Evolutionary conservation across 768 basidiomycete genomes (phyloP).

Genomic region (Suillus placidus): DNA sequence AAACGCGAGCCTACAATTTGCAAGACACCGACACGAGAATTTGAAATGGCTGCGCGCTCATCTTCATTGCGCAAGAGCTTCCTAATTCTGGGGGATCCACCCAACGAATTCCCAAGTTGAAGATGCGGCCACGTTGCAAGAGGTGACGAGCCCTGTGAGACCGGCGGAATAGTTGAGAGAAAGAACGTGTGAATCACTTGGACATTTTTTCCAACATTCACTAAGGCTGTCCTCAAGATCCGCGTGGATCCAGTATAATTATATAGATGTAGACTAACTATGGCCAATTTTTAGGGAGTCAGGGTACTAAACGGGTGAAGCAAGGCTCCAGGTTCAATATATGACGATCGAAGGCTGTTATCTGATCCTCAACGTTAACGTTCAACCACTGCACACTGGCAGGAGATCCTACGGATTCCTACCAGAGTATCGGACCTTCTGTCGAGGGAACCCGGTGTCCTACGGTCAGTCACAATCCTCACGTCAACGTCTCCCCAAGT

Average conservation of each 20-base stretch:
- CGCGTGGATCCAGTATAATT: neutral
- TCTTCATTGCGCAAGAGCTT: neutral
- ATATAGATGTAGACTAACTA: neutral
- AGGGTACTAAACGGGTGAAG: neutral
- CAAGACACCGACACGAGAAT: constrained; percentile 1
- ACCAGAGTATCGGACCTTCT: neutral
- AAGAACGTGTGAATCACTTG: constrained; percentile 9
- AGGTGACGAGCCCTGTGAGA: constrained; percentile 25
- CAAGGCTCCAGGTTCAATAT: neutral
- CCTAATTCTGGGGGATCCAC: constrained; percentile 23
- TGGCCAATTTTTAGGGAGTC: neutral
- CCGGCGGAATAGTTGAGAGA: constrained; percentile 22
- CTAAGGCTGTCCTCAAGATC: constrained; percentile 5
- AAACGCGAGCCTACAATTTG: constrained; percentile 1
- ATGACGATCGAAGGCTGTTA: neutral
- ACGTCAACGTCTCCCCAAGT: neutral
- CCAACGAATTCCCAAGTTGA: constrained; percentile 26
- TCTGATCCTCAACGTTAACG: neutral
- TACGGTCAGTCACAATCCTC: neutral
- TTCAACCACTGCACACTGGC: neutral
- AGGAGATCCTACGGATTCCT: neutral
- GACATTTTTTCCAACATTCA: neutral
- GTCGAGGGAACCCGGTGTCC: neutral
- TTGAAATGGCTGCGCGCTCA: neutral
- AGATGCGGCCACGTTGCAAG: constrained; percentile 16